phyloP scores from a whole-genome alignment of 2,329 filamentous ascomycete species.

The Rhinocladiella similis region DNA sequence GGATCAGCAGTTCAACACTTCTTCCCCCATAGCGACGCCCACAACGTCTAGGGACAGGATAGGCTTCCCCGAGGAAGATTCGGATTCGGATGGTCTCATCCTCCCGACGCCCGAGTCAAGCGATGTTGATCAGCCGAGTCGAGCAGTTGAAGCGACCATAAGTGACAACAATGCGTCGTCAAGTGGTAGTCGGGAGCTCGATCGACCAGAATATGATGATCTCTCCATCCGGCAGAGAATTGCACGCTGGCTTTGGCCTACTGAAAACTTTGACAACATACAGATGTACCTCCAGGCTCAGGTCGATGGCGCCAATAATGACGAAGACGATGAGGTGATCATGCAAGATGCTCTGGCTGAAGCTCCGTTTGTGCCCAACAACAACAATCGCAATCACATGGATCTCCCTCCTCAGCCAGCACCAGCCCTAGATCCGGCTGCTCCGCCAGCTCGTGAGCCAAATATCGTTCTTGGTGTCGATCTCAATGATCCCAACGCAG shows the following conservation, averaged over 20 bases:
- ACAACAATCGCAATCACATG: conserved; percentile 31
- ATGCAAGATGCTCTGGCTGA: conserved; percentile 61
- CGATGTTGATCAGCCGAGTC: conserved; percentile 1
- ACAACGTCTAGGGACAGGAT: neutral
- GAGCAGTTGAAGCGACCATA: neutral
- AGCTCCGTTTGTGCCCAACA: conserved; percentile 59
- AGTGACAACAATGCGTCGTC: neutral
- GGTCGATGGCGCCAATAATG: neutral
- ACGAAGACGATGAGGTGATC: conserved; percentile 57
- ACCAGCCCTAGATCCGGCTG: conserved; percentile 1
- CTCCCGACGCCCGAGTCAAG: conserved; percentile 16
- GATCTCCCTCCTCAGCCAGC: conserved; percentile 2
- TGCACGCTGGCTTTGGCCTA: conserved; percentile 49
- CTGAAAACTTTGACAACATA: conserved; percentile 33
- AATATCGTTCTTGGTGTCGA: conserved; percentile 71
- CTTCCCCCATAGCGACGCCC: neutral
- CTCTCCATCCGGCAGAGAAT: conserved; percentile 29
- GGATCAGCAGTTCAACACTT: neutral
- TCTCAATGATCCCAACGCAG: conserved; percentile 56
- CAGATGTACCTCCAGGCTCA: conserved; percentile 43
- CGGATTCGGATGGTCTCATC: conserved; percentile 9
- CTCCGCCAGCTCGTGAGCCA: conserved; percentile 56
- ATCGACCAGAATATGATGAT: neutral
- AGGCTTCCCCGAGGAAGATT: neutral
- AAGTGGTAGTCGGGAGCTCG: neutral